Base-by-base conservation (phyloP, 495 filamentous ascomycete genomes). In the Stereocaulon alpinum region DNA sequence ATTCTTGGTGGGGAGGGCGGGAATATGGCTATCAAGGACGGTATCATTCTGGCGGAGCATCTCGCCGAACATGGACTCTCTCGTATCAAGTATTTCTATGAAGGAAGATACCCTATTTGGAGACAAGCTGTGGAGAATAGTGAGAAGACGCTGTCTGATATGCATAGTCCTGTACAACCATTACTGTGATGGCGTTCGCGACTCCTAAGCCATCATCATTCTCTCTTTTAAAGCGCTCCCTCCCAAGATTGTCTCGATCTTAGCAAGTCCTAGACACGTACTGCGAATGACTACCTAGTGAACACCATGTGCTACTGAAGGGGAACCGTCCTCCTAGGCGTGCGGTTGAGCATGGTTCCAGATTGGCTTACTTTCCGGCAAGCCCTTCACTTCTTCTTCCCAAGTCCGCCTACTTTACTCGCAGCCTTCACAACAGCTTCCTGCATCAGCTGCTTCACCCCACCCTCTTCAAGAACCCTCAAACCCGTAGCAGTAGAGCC, bases 1-100 rank as follows among this genome's bases (percentile, higher is more conserved):
- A 73, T 77, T 11, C 53, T 77, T 1, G 74, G 72, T 17, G 69
- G 74, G 15, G 57, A 73, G 15, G 74, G 73, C 10, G 75, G 65
- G 24, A 76, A 76, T 56, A 58, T 27, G 18, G 75, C 71, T 3
- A 70, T 77, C 17, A 57, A 44, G 40, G 73, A 77, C 59, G 74
- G 62, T 0, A 47, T 76, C 17, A 69, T 69, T 55, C 59, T 76
- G 30, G 72, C 71, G 0, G 62, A 68, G 27, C 65, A 61, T 27
- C 67, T 77, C 47, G 55, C 55, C 20, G 29, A 41, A 10, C 29
- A 61, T 34, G 62, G 49, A 22, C 49, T 59, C 18, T 42, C 60
- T 4, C 64, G 64, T 2, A 40, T 60, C 9, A 53, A 62, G 5
- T 40, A 37, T 0, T 77, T 68, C 52, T 69, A 66, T 60, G 64